Conservation (phyloP, 495 filamentous ascomycete genomes). For the Hypoxylon rickii region DNA sequence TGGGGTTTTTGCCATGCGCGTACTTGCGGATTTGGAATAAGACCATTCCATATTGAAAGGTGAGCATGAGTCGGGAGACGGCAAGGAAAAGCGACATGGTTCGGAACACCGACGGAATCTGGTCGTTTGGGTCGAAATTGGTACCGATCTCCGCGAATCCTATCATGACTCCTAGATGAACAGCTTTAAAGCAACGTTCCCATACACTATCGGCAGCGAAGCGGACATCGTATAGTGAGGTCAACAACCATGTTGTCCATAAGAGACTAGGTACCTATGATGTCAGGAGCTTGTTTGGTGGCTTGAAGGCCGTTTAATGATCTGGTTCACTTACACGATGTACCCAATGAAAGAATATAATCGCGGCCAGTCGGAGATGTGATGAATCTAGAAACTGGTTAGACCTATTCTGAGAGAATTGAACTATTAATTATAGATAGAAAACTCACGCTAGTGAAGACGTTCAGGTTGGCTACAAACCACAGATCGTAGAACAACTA, state of each 20-base stretch:
- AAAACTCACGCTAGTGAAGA: conserved; percentile 57
- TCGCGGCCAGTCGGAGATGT: conserved; percentile 48
- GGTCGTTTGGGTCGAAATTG: conserved; percentile 52
- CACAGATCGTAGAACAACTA: conserved; percentile 73
- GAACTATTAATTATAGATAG: too few relatives aligned
- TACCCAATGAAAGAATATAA: conserved; percentile 62
- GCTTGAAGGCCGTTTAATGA: too few relatives aligned
- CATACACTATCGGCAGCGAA: conserved; percentile 71
- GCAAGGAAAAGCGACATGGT: conserved; percentile 61
- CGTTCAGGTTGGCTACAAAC: conserved; percentile 70
- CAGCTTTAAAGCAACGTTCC: conserved; percentile 64
- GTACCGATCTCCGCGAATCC: conserved; percentile 66
- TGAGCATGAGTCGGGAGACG: conserved; percentile 60
- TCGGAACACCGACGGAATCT: conserved; percentile 53
- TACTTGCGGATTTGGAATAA: conserved; percentile 51
- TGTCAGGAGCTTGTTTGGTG: too few relatives aligned
- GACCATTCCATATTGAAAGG: conserved; percentile 61
- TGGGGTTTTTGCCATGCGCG: conserved; percentile 40
- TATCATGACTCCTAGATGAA: conserved; percentile 67
- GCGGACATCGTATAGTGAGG: conserved; percentile 69
- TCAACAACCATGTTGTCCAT: conserved; percentile 76
- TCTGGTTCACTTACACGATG: conserved; percentile 53
- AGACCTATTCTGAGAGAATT: too few relatives aligned
- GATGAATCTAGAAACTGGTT: conserved; percentile 59
- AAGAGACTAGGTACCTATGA: conserved; percentile 56